These are phyloP conservation scores for Orbilia quercus DNA, from an alignment of 2,329 filamentous ascomycete genomes.

Conservation along the genomic window DNA sequence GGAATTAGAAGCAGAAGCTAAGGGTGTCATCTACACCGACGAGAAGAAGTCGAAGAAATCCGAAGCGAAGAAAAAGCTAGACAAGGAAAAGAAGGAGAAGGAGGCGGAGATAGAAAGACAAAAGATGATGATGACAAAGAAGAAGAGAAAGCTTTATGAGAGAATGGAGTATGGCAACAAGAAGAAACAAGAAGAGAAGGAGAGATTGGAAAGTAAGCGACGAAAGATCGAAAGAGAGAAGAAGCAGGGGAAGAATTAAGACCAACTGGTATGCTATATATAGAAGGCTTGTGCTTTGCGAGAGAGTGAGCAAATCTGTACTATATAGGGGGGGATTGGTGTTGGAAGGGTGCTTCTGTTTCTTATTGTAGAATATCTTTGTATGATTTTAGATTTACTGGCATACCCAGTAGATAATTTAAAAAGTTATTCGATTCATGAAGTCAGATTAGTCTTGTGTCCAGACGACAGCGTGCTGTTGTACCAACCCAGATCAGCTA, in stretches of 20 bases:
- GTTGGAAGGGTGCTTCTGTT: conserved; percentile 41
- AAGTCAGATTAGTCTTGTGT: neutral
- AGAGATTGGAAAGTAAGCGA: conserved; percentile 86
- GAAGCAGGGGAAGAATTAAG: conserved; percentile 51
- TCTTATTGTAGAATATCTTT: conserved; percentile 38
- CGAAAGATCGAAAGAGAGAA: conserved; percentile 79
- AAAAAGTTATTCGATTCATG: neutral
- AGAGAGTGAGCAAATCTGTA: conserved; percentile 28
- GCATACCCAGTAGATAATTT: neutral
- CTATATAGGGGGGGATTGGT: conserved; percentile 50
- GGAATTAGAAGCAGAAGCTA: conserved; percentile 92
- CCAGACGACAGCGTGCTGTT: too few relatives aligned
- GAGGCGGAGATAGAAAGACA: conserved; percentile 91
- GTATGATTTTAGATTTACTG: conserved; percentile 11
- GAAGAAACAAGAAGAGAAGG: conserved; percentile 88
- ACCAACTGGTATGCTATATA: neutral
- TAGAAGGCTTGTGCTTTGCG: neutral
- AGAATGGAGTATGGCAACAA: conserved; percentile 97
- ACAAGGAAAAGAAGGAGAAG: conserved; percentile 68
- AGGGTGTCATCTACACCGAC: conserved; percentile 71
- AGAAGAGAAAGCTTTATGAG: conserved; percentile 96
- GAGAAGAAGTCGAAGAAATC: conserved; percentile 69
- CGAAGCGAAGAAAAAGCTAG: conserved; percentile 75
- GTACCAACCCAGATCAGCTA: too few relatives aligned
- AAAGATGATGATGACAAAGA: conserved; percentile 98